Conservation (phyloP, 345 rosid species). For the Raphanus raphanistrum region DNA sequence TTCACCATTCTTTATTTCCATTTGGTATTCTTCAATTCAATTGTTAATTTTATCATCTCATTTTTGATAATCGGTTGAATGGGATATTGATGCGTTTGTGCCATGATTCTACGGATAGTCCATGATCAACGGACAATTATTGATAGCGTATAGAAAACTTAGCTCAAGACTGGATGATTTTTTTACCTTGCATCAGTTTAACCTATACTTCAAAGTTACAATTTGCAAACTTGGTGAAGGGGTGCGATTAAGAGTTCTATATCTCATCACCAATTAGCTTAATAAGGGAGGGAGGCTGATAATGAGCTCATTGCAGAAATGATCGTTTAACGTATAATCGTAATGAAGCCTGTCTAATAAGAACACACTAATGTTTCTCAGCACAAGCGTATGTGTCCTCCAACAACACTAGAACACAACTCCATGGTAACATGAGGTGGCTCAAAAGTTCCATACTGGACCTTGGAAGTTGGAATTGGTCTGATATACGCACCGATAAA, state of each 20-base stretch:
- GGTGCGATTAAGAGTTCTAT: not conserved
- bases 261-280: too few species aligned
- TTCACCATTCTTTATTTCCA: not conserved
- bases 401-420: conserved; percentile 23
- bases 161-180: not conserved
- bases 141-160: not conserved
- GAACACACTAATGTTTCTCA: not conserved
- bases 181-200: not conserved
- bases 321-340: not conserved
- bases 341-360: not conserved
- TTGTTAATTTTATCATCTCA: not conserved
- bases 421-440: conserved; percentile 1
- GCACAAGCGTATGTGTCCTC: not conserved
- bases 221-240: not conserved
- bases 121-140: not conserved
- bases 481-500: conserved; percentile 48
- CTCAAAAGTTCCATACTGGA: conserved; percentile 9
- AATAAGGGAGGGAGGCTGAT: not conserved
- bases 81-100: not conserved
- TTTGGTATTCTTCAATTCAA: too few species aligned
- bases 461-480: conserved; percentile 14
- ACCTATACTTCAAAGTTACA: not conserved
- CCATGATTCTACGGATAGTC: not conserved
- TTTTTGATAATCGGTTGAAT: not conserved
- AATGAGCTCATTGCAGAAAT: not conserved